Evolutionary conservation across 2,329 filamentous ascomycete genomes (phyloP).

Genomic region (Metarhizium guizhouense): DNA sequence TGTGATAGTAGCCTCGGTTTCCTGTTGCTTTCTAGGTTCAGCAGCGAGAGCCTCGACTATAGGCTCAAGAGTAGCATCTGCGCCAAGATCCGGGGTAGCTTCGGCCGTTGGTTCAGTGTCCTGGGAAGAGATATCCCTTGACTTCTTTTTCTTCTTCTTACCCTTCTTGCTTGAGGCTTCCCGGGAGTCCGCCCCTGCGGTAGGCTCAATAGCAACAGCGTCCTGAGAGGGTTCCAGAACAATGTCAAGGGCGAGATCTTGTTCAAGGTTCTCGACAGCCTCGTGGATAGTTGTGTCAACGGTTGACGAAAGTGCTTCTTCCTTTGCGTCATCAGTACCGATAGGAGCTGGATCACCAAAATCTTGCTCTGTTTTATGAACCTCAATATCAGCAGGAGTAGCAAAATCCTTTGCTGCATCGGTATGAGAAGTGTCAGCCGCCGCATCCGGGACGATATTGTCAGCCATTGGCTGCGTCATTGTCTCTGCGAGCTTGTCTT

Average conservation of each 20-base stretch:
- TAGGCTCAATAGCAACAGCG: neutral
- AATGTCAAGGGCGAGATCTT: neutral
- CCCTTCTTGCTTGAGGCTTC: constrained; percentile 8
- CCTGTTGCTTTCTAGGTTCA: neutral
- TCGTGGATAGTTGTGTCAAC: neutral
- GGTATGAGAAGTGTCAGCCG: neutral
- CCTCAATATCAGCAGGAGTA: neutral
- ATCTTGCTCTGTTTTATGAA: neutral
- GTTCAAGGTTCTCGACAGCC: neutral
- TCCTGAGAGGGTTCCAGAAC: neutral
- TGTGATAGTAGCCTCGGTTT: neutral
- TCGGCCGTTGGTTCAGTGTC: neutral
- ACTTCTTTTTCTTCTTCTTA: constrained; percentile 11
- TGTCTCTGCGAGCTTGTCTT: neutral
- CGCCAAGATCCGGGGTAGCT: neutral
- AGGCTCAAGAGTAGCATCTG: neutral
- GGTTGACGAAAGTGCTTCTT: neutral
- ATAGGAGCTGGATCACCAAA: neutral
- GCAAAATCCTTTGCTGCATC: neutral
- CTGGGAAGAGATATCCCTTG: neutral
- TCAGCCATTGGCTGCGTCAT: neutral
- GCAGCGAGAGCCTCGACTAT: neutral
- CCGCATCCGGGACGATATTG: neutral
- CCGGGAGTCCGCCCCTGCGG: neutral
- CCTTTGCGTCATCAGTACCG: neutral